phyloP scores from a whole-genome alignment of 2,329 filamentous ascomycete species.

The Beauveria sp. region DNA sequence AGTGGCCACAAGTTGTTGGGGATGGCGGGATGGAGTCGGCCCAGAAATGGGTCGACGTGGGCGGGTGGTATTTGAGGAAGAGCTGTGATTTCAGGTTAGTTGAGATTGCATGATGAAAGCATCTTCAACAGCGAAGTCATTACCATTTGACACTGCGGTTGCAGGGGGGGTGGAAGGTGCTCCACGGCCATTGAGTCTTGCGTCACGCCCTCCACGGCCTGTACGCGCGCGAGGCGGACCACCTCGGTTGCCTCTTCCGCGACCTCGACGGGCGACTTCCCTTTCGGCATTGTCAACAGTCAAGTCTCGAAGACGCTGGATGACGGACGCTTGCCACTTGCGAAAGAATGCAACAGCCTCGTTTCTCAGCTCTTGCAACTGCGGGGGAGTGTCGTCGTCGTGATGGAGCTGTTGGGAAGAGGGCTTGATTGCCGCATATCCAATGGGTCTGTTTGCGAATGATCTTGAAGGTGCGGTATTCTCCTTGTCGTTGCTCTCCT shows the following conservation, averaged over 20 bases:
- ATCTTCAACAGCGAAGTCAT: background rate
- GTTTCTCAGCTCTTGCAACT: conserved; percentile 59
- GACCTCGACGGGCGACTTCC: conserved; percentile 3
- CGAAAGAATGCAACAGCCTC: conserved; percentile 65
- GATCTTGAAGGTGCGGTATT: background rate
- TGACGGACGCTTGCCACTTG: conserved; percentile 68
- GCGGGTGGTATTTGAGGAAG: conserved; percentile 33
- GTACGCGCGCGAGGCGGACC: conserved; percentile 10
- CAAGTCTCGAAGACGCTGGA: conserved; percentile 64
- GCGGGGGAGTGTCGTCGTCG: conserved; percentile 20
- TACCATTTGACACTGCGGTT: conserved; percentile 28
- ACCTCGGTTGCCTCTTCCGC: conserved; percentile 25
- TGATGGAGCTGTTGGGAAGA: conserved; percentile 10
- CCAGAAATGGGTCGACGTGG: conserved; percentile 39
- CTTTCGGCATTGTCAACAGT: conserved; percentile 27
- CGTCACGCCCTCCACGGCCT: conserved; percentile 8
- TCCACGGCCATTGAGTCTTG: conserved; percentile 5
- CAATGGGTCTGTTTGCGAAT: conserved; percentile 20
- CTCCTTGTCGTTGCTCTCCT: conserved; percentile 25
- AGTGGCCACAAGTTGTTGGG: conserved; percentile 54
- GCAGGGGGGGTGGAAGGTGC: conserved; percentile 18
- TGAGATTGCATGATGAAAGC: conserved; percentile 11
- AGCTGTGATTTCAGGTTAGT: conserved; percentile 16
- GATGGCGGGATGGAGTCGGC: conserved; percentile 48
- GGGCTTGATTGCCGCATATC: conserved; percentile 25